A percentile compares a stretch with the other conserved stretches of the same genome.
Conservation (phyloP, 1,284 basidiomycete genomes). For the Cryptococcus wingfieldii region DNA sequence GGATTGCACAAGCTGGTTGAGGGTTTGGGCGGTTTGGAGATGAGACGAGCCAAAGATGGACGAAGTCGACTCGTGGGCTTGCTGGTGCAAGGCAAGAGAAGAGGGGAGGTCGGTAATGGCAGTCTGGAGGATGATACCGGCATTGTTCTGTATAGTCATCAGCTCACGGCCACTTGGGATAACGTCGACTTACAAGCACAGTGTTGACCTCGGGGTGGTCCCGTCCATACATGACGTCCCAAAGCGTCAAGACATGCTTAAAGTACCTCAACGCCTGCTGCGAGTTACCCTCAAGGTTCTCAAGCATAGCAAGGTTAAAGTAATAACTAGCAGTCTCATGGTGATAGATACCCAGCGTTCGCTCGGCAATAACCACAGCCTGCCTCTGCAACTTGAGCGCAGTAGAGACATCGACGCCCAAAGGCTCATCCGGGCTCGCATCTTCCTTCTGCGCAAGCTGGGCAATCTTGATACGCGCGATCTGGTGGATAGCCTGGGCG, state of each 20-base stretch:
- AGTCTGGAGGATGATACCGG: conserved; percentile 46
- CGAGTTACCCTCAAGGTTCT: conserved; percentile 51
- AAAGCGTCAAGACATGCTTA: conserved; percentile 54
- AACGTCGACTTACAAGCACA: conserved; percentile 47
- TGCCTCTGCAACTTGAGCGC: conserved; percentile 55
- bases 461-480: conserved; percentile 48
- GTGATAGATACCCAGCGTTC: conserved; percentile 55
- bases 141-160: conserved; percentile 34
- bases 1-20: conserved; percentile 49
- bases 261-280: conserved; percentile 52
- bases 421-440: conserved; percentile 41
- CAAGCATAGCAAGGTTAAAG: conserved; percentile 56
- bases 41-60: conserved; percentile 42
- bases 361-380: conserved; percentile 56
- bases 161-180: not conserved
- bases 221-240: conserved; percentile 54
- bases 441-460: conserved; percentile 38
- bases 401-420: conserved; percentile 48
- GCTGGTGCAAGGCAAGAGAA: conserved; percentile 40
- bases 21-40: conserved; percentile 41
- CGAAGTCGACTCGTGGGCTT: conserved; percentile 33
- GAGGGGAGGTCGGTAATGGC: conserved; percentile 40
- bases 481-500: conserved; percentile 51
- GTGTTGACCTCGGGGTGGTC: conserved; percentile 53
- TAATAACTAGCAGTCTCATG: conserved; percentile 56